Evolutionary conservation across 306 rosid species (phyloP), one percentile per base, ranked within the genome.

Genomic region (Amphicarpaea edgeworthii): DNA sequence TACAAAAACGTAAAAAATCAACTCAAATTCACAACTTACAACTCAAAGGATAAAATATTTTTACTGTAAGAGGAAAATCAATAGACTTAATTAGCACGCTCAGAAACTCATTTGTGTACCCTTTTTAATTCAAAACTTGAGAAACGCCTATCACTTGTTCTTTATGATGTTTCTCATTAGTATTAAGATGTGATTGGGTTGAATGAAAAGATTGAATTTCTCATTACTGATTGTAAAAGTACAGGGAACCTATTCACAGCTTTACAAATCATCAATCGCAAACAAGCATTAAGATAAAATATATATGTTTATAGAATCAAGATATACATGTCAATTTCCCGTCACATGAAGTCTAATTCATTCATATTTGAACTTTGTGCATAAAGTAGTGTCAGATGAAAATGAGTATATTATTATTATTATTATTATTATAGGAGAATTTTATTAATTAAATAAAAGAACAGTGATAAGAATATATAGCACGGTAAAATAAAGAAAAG

Each of bases 311-410:
- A 16, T 12, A 19, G 15, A 14, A 47, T 68, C 7, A 11, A 70
- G 32, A 50, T 50, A 28, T 28, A 70, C 47, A 30, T 1, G 59
- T 53, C 40, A 67, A 67, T 21, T 43, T 43, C 23, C 40, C 19
- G 14, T 70, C 62, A 71, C 37, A 53, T 37, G 45, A 43, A 19
- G 70, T 16, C 4, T 45, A 46, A 74, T 45, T 74, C 61, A 15
- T 34, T 75, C 64, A 63, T 41, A 21, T 49, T 60, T 60, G n/a
- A 74, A 74, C 70, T 20, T 75, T 47, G 58, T 19, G 59, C 41
- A 50, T 49, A 75, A 63, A 62, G 51, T 63, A 75, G 58, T 51
- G 67, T 49, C 61, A 74, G 63, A 49, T 32, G 50, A 62, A 47
- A 59, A 73, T 47, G 60, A 47, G 21, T 61, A n/a, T n/a, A n/a